Evolutionary conservation across 768 basidiomycete genomes (phyloP).

Genomic region (Panaeolus papilionaceus): DNA sequence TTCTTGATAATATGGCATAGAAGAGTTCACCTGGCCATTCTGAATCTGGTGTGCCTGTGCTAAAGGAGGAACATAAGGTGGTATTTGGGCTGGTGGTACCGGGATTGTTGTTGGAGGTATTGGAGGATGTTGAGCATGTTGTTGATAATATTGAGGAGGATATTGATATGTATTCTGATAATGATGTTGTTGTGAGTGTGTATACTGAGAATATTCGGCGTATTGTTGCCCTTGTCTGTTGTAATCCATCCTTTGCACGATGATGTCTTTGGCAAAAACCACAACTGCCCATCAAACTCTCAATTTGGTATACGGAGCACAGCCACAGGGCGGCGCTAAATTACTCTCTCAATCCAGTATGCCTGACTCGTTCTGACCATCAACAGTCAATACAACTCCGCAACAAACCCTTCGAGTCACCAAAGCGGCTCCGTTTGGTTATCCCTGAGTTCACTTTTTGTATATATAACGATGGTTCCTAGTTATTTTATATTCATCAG

Average conservation of each 20-base stretch:
- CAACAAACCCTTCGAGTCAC: not conserved
- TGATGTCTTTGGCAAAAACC: constrained; percentile 8
- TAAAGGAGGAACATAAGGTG: not conserved
- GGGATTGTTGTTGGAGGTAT: not conserved
- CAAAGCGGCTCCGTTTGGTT: not conserved
- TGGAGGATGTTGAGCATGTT: not conserved
- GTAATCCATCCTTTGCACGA: constrained; percentile 12
- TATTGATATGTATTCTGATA: constrained; percentile 11
- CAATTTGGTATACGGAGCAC: constrained; percentile 4
- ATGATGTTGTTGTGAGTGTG: not conserved
- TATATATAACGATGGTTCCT: not conserved
- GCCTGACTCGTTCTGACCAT: not conserved
- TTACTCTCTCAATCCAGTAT: not conserved
- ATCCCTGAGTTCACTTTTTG: not conserved
- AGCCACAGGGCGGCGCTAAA: constrained; percentile 13
- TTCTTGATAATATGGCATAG: constrained; percentile 1
- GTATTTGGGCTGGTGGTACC: not conserved
- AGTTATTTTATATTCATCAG: not conserved
- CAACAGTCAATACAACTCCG: not conserved
- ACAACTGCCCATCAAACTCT: constrained; percentile 5
- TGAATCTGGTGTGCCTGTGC: constrained; percentile 1
- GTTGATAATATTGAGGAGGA: constrained; percentile 11
- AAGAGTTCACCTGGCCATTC: constrained; percentile 2
- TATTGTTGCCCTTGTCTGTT: constrained; percentile 13
- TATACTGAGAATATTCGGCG: constrained; percentile 7